Percentiles rank a stretch among this genome's conserved stretches.
Evolutionary conservation across 2,329 filamentous ascomycete species (phyloP).

Genomic region (Fonsecaea multimorphosa): DNA sequence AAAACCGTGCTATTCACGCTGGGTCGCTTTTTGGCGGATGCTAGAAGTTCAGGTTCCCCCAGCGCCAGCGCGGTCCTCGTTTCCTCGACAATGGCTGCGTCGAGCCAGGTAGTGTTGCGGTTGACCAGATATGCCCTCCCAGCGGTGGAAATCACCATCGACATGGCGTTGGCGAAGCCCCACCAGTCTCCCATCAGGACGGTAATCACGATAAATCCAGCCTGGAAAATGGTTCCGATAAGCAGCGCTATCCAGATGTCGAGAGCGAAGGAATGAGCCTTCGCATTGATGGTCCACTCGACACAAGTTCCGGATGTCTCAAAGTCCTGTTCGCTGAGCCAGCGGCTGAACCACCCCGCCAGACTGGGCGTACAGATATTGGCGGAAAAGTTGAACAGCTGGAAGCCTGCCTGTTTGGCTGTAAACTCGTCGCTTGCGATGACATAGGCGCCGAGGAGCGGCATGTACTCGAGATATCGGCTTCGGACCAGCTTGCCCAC

Average conservation of each 20-base stretch:
- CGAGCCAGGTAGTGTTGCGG: constrained; percentile 1
- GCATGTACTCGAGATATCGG: constrained; percentile 10
- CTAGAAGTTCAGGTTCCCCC: background rate
- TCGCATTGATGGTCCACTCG: background rate
- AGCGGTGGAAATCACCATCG: constrained; percentile 15
- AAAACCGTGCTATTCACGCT: background rate
- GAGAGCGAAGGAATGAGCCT: background rate
- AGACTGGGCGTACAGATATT: constrained; percentile 14
- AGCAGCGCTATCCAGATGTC: background rate
- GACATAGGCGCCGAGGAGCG: constrained; percentile 20
- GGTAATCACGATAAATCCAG: background rate
- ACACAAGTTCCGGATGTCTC: background rate
- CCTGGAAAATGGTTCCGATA: constrained; percentile 4
- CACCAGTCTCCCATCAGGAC: constrained; percentile 18
- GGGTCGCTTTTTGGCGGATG: background rate
- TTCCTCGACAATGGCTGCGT: background rate
- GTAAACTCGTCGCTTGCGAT: constrained; percentile 17
- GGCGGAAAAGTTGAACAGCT: constrained; percentile 21
- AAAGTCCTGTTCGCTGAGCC: constrained; percentile 16
- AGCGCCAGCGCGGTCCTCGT: background rate
- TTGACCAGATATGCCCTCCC: constrained; percentile 3
- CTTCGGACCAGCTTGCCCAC: constrained; percentile 21
- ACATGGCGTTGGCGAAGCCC: constrained; percentile 17
- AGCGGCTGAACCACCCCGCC: constrained; percentile 21
- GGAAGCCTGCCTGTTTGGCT: constrained; percentile 2